Percentiles rank a stretch among this genome's conserved stretches.
phyloP scores from a whole-genome alignment of 2,329 filamentous ascomycete species.

The Neopestalotiopsis clavispora region DNA sequence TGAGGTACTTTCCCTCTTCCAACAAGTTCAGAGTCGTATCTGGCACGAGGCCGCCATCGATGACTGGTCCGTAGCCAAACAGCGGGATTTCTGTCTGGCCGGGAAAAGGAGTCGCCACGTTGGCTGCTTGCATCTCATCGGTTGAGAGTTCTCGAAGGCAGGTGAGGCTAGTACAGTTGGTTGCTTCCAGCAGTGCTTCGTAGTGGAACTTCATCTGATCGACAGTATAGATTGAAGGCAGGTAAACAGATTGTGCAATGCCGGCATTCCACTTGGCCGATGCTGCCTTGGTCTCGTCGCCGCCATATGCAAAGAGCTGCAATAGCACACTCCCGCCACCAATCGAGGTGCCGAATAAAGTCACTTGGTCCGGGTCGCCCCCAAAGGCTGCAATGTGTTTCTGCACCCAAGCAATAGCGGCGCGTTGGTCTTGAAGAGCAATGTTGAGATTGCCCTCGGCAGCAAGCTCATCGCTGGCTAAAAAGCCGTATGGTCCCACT shows the following conservation, averaged over 20 bases:
- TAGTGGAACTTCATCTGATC: neutral
- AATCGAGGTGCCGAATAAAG: conserved; percentile 29
- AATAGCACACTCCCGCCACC: conserved; percentile 15
- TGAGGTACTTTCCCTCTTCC: neutral
- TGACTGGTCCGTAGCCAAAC: neutral
- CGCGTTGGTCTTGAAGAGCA: conserved; percentile 27
- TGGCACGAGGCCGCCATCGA: neutral
- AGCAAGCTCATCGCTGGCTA: conserved; percentile 25
- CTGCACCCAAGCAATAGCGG: conserved; percentile 27
- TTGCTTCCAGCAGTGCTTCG: neutral
- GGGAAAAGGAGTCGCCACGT: neutral
- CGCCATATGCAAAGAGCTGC: neutral
- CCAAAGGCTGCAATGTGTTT: conserved; percentile 27
- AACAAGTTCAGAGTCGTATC: neutral
- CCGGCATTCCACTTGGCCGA: neutral
- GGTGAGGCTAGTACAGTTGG: neutral
- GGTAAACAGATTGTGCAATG: neutral
- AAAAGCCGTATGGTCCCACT: conserved; percentile 34
- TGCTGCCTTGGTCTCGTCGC: neutral
- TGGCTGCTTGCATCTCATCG: neutral
- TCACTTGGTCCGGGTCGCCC: conserved; percentile 24
- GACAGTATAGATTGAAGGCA: neutral
- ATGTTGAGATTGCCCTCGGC: conserved; percentile 30
- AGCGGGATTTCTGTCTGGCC: neutral
- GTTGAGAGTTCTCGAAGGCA: neutral